A percentile compares a stretch with the other conserved stretches of the same genome.
Evolutionary conservation across 345 rosid genomes (phyloP).

Genomic region (Eutrema yunnanense): DNA sequence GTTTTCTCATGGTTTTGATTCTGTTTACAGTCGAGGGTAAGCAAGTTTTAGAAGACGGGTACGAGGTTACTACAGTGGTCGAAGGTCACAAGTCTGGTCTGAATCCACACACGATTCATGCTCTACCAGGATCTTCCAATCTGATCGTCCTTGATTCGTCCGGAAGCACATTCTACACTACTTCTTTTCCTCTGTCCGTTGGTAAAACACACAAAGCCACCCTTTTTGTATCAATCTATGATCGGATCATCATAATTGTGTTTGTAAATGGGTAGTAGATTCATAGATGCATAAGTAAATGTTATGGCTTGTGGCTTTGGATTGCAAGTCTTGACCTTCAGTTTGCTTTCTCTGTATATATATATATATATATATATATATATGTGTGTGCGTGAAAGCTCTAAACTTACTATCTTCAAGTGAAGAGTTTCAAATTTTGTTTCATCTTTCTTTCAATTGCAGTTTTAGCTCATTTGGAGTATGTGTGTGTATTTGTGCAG

Average conservation of each 20-base stretch:
- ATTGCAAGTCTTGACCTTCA: background rate
- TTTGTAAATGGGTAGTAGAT: background rate
- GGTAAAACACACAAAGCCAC: conserved; percentile 27
- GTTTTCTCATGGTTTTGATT: background rate
- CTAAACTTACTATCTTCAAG: background rate
- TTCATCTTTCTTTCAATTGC: background rate
- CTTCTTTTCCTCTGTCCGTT: conserved; percentile 43
- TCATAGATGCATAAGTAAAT: background rate
- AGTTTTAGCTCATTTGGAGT: background rate
- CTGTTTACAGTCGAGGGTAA: conserved; percentile 26
- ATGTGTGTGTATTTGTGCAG: conserved; percentile 26
- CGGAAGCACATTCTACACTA: conserved; percentile 41
- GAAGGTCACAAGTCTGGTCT: conserved; percentile 44
- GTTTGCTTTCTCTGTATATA: too few species aligned
- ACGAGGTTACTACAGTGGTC: conserved; percentile 49
- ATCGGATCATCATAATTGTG: background rate
- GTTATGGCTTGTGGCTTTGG: background rate
- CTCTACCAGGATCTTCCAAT: conserved; percentile 43
- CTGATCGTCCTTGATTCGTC: conserved; percentile 46
- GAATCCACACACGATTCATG: conserved; percentile 41
- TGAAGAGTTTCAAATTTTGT: background rate
- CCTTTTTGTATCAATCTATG: background rate
- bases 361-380: too few species aligned
- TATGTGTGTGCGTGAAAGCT: background rate
- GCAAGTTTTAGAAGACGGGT: conserved; percentile 50